Base-by-base conservation (phyloP, 371 early-diverging fungal species). In the Capniomyces stellatus region DNA sequence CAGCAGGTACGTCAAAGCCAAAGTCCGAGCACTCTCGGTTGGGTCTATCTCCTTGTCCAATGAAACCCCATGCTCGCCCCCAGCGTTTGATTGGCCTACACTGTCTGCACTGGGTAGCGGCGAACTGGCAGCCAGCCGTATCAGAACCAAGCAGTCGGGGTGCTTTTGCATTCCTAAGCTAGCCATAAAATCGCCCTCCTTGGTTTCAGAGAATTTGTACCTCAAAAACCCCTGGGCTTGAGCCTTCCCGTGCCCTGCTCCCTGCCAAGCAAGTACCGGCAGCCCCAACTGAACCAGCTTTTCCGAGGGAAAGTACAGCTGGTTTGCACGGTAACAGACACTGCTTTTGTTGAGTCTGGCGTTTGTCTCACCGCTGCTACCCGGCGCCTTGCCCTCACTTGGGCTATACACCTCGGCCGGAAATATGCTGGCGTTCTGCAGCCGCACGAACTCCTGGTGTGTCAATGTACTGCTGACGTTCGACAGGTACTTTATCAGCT, bases 401-500 rank as follows among this genome's bases (percentile, higher is more conserved):
- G 18, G 29, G 23, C 51, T 2, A 41, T 35, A 30, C 4, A 59
- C 71, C 55, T 73, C 74, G 51, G 62, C 72, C 0, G 80, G 82
- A 56, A 91, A 90, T 15, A 90, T 75, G 0, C 77, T 52, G 0
- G 90, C 82, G 8, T 71, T 71, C 25, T 70, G 61, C 42, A 92
- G 66, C 46, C 81, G 71, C 6, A 67, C 64, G 21, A 75, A 58
- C 59, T 92, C 92, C 2, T 59, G 53, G 0, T 64, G 58, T 12
- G 75, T 75, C 2, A 91, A 57, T 19, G 79, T 82, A 23, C 67
- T 66, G 40, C 78, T 73, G 22, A 86, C 76, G 1, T 79, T 73
- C 0, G 83, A 74, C 6, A 92, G 69, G 55, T 88, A 91, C 56
- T 86, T 87, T 27, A 85, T 74, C 1, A 92, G 70, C 54, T 88